Evolutionary conservation across 306 rosid genomes (phyloP).

Genomic region (Castanea mollissima): DNA sequence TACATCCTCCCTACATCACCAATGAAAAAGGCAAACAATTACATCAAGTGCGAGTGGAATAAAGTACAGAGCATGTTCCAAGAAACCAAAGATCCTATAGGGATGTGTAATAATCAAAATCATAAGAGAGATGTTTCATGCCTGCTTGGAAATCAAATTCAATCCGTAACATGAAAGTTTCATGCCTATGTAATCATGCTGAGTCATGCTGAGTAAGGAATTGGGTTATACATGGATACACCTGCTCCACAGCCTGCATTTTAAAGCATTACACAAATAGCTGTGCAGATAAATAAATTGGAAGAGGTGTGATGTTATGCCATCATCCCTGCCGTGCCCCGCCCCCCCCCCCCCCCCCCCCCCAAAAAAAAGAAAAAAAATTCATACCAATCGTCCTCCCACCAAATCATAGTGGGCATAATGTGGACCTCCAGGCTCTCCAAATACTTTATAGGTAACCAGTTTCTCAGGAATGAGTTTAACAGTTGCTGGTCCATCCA

Average conservation of each 20-base stretch:
- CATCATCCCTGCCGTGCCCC: too few relatives aligned
- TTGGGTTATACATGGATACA: constrained; percentile 75
- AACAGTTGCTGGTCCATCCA: constrained; percentile 57
- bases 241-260: constrained; percentile 80
- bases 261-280: constrained; percentile 32
- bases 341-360: too few relatives aligned
- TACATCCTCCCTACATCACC: not conserved
- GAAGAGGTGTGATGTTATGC: not conserved
- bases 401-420: constrained; percentile 99
- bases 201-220: constrained; percentile 67
- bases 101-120: constrained; percentile 9
- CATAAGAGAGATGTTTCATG: constrained; percentile 7
- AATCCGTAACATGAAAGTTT: constrained; percentile 17
- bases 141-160: constrained; percentile 29
- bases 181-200: constrained; percentile 32
- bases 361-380: not conserved
- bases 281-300: constrained; percentile 12
- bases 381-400: constrained; percentile 86
- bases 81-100: not conserved
- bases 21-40: constrained; percentile 1
- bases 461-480: constrained; percentile 81
- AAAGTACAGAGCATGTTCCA: constrained; percentile 1
- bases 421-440: constrained; percentile 84
- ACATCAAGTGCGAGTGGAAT: not conserved
- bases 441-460: constrained; percentile 70